phyloP scores from a whole-genome alignment of 2,329 filamentous ascomycete species.

The Microascus cirrosus region DNA sequence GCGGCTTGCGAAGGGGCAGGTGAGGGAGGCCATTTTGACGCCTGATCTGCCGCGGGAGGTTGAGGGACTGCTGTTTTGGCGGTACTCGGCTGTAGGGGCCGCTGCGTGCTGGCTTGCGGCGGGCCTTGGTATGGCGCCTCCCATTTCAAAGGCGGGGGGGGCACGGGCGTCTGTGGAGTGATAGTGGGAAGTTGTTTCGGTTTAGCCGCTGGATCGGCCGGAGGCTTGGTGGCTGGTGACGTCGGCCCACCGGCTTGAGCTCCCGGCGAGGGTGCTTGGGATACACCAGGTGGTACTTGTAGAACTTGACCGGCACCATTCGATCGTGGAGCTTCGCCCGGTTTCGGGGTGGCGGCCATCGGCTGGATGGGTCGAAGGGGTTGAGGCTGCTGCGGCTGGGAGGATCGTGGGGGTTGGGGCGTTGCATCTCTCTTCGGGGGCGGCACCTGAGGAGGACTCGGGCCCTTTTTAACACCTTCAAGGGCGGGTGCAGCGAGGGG shows the following conservation, averaged over 20 bases:
- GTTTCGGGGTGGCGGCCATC: not conserved
- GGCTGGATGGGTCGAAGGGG: slow-evolving; percentile 1
- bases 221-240: not conserved
- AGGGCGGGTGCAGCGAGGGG: slow-evolving; percentile 6
- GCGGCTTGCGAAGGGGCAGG: not conserved
- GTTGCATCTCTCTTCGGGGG: not conserved
- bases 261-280: not conserved
- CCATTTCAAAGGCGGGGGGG: slow-evolving; percentile 4
- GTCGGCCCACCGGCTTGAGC: not conserved
- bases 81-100: not conserved
- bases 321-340: not conserved
- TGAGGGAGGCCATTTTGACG: not conserved
- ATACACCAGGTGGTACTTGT: slow-evolving; percentile 3
- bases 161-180: not conserved
- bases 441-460: not conserved
- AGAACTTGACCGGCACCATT: slow-evolving; percentile 4
- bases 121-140: slow-evolving; percentile 6
- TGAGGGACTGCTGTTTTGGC: not conserved
- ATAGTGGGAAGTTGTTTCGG: not conserved
- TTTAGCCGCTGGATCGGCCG: not conserved
- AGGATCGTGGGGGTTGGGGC: not conserved
- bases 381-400: slow-evolving; percentile 2
- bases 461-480: slow-evolving; percentile 6
- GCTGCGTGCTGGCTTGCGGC: not conserved
- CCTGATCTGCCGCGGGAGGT: not conserved